Evolutionary conservation across 495 filamentous ascomycete genomes (phyloP).

Genomic region (Aspergillus taichungensis): DNA sequence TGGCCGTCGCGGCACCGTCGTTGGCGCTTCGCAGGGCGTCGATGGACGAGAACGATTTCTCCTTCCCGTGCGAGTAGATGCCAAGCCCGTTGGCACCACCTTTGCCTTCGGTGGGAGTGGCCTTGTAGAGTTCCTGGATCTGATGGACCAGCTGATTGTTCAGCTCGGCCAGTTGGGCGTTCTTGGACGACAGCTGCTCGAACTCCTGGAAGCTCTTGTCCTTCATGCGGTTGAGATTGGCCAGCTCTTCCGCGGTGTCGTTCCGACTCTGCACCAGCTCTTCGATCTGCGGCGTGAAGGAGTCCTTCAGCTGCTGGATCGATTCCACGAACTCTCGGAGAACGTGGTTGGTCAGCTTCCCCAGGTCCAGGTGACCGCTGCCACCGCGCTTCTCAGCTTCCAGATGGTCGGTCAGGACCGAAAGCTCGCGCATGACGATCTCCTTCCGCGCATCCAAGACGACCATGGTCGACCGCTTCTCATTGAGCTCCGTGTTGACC

Average conservation of each 20-base stretch:
- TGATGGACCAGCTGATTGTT: constrained; percentile 93
- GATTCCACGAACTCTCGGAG: constrained; percentile 83
- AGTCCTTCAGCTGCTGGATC: constrained; percentile 76
- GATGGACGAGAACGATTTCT: constrained; percentile 59
- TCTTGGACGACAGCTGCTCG: constrained; percentile 86
- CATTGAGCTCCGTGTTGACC: constrained; percentile 75
- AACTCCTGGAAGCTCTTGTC: constrained; percentile 92
- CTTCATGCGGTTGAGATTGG: constrained; percentile 66
- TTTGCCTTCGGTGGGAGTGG: constrained; percentile 53
- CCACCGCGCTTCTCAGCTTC: constrained; percentile 55
- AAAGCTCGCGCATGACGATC: constrained; percentile 86
- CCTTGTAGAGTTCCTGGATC: constrained; percentile 87
- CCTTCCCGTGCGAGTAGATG: constrained; percentile 71
- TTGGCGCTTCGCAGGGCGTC: constrained; percentile 44
- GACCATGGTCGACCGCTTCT: constrained; percentile 96
- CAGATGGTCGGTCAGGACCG: constrained; percentile 72
- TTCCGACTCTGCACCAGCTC: constrained; percentile 75
- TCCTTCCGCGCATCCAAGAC: constrained; percentile 90
- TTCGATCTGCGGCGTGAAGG: constrained; percentile 69
- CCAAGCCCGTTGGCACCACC: constrained; percentile 66
- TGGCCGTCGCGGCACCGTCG: constrained; percentile 44
- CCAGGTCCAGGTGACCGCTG: constrained; percentile 56
- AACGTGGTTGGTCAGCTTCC: constrained; percentile 72
- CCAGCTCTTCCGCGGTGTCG: constrained; percentile 72
- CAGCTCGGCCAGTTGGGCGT: constrained; percentile 83